Conservation (phyloP, 352 stramenopile genomes). For the Phytophthora uliginosa region DNA sequence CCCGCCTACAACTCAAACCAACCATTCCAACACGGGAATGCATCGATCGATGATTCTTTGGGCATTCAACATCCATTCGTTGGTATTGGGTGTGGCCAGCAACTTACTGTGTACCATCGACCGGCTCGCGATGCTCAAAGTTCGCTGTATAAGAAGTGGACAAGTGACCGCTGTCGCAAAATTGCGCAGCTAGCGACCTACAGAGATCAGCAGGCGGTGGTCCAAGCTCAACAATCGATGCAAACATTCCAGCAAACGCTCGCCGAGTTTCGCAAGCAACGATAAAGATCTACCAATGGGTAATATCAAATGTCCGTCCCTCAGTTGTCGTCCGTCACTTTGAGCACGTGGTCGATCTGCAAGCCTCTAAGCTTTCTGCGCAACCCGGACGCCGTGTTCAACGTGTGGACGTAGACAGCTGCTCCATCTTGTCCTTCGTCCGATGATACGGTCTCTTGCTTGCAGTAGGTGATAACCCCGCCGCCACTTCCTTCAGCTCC, state of each 20-base stretch:
- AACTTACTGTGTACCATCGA: conserved; percentile 1
- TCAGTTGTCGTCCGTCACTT: neutral
- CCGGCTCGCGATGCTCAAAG: conserved; percentile 34
- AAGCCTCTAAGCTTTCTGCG: conserved; percentile 65
- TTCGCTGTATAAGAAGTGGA: conserved; percentile 41
- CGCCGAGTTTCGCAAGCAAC: conserved; percentile 26
- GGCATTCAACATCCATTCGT: neutral
- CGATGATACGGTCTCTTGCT: conserved; percentile 19
- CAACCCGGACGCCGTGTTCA: conserved; percentile 73
- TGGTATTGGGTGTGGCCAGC: neutral
- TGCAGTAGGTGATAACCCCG: conserved; percentile 81
- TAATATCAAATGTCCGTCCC: neutral
- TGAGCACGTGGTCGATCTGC: conserved; percentile 56
- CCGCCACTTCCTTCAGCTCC: conserved; percentile 38
- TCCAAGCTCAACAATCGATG: conserved; percentile 58
- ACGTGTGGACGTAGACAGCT: conserved; percentile 61
- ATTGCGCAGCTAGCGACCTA: conserved; percentile 28
- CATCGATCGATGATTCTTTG: neutral
- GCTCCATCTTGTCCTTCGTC: neutral
- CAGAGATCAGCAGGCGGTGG: conserved; percentile 22
- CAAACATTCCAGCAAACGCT: conserved; percentile 51
- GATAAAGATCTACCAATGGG: conserved; percentile 3
- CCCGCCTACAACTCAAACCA: neutral
- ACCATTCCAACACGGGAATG: neutral
- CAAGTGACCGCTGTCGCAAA: conserved; percentile 29